Conservation (phyloP, 2,329 filamentous ascomycete genomes). For the Ophiocordyceps polyrhachis-furcata region DNA sequence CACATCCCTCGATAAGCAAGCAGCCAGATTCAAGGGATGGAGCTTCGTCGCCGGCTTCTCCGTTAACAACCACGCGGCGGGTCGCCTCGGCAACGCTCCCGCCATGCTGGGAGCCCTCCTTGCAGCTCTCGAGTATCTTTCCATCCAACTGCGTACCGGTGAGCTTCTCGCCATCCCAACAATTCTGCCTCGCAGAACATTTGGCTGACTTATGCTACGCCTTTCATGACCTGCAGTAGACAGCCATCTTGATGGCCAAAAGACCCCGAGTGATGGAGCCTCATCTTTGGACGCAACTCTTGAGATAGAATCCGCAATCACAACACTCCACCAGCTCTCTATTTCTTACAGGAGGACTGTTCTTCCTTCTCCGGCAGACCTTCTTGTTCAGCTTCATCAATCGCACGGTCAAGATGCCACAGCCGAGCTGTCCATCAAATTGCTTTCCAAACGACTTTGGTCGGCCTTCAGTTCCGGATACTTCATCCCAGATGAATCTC, state of each 20-base stretch:
- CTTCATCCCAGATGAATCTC: background rate
- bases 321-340: background rate
- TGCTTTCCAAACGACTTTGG: background rate
- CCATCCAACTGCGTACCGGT: background rate
- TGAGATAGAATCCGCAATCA: background rate
- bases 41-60: background rate
- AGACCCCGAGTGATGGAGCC: background rate
- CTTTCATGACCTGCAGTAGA: background rate
- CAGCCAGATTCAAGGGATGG: background rate
- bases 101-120: background rate
- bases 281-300: background rate
- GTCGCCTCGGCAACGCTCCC: background rate
- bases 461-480: background rate
- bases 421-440: background rate
- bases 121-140: background rate
- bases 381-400: background rate
- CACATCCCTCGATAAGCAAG: background rate
- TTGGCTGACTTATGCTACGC: background rate
- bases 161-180: background rate
- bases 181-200: background rate
- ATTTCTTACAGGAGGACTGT: background rate
- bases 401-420: background rate
- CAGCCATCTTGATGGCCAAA: background rate
- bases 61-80: background rate
- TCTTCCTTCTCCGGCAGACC: background rate